These are phyloP conservation scores for Eustoma russellianum DNA, from an alignment of 257 asterid species.

Conservation along the genomic window DNA sequence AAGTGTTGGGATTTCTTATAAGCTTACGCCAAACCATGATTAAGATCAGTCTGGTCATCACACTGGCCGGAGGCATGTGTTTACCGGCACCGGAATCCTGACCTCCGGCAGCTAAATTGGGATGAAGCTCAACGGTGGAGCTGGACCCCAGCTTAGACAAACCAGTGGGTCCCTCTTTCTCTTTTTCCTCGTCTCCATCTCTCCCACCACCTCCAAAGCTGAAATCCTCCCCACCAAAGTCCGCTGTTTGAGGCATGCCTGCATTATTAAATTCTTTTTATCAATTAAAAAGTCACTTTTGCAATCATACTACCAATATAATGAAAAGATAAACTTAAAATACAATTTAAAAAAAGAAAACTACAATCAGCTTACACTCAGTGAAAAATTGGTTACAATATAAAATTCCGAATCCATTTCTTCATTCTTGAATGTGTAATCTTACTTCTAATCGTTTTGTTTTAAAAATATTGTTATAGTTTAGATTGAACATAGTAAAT, in stretches of 20 bases:
- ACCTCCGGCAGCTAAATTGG: conserved; percentile 22
- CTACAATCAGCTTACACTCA: background rate
- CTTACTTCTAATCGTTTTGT: no score
- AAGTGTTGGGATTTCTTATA: conserved; percentile 93
- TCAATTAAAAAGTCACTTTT: background rate
- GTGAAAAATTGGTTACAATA: no score
- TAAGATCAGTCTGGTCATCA: conserved; percentile 86
- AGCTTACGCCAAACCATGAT: conserved; percentile 99
- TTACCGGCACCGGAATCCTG: conserved; percentile 40
- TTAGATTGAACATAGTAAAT: no score
- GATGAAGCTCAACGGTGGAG: conserved; percentile 39
- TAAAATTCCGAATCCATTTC: no score
- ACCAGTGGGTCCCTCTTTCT: conserved; percentile 41
- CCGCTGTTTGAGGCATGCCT: conserved; percentile 53
- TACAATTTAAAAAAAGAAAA: no score
- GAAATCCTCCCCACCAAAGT: conserved; percentile 47
- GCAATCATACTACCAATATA: background rate
- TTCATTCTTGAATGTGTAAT: no score
- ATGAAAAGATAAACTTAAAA: background rate
- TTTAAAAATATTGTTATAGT: no score
- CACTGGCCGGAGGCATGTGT: conserved; percentile 98
- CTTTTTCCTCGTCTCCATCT: conserved; percentile 52
- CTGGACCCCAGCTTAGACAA: conserved; percentile 52
- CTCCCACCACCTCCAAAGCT: conserved; percentile 61
- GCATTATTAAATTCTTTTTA: background rate